Conservation (phyloP, 306 rosid genomes). For the Glycine tomentella region DNA sequence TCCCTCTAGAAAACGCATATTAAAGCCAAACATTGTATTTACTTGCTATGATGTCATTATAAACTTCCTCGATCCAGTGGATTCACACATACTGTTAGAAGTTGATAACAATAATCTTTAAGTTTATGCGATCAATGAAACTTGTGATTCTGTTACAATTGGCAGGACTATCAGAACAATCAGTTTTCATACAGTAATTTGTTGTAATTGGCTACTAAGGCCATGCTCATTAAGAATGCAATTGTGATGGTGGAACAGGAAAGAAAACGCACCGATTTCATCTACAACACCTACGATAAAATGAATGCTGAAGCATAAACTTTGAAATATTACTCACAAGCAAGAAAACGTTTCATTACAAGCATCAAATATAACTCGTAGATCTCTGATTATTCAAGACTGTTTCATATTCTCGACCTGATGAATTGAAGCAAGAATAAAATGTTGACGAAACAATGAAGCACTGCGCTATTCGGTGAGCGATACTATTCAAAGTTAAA, state of each 20-base stretch:
- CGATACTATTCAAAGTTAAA: neutral
- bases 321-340: neutral
- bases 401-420: neutral
- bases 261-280: neutral
- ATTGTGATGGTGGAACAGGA: neutral
- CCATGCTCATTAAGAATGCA: neutral
- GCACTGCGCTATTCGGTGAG: neutral
- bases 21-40: conserved; percentile 12
- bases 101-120: conserved; percentile 4
- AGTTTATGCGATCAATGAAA: conserved; percentile 5
- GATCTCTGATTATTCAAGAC: neutral
- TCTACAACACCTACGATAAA: neutral
- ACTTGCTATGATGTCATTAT: conserved; percentile 19
- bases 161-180: neutral
- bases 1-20: conserved; percentile 23
- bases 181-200: neutral
- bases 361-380: neutral
- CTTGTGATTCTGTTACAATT: conserved; percentile 1
- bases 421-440: conserved; percentile 20
- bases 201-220: neutral
- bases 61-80: conserved; percentile 24
- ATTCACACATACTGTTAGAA: conserved; percentile 2
- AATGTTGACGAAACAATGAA: neutral
- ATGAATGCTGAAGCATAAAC: neutral
- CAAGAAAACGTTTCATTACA: neutral